These are phyloP conservation scores for Colletotrichum godetiae DNA, from an alignment of 2,329 filamentous ascomycete species.

Conservation along the genomic window DNA sequence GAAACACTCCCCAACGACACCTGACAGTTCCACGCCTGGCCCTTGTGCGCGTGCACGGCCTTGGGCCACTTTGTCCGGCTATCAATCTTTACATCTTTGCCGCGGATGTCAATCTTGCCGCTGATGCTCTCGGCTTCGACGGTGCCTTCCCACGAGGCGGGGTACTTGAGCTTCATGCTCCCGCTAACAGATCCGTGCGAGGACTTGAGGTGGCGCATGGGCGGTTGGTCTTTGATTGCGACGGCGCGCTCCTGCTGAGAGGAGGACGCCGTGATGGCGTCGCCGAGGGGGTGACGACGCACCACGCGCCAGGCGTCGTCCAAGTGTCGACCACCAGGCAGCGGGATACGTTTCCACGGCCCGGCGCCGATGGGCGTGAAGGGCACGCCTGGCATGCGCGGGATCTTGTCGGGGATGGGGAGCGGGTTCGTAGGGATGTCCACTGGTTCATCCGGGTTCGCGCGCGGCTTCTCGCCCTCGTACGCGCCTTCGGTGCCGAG, in stretches of 20 bases:
- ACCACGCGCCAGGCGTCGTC: constrained; percentile 4
- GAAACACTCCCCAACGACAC: constrained; percentile 8
- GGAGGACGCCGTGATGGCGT: not conserved
- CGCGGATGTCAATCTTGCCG: constrained; percentile 52
- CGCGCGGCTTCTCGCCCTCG: constrained; percentile 20
- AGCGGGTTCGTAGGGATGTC: constrained; percentile 35
- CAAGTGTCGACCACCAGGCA: constrained; percentile 10
- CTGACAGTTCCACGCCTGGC: constrained; percentile 28
- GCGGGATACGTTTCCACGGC: constrained; percentile 37
- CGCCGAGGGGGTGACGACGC: not conserved
- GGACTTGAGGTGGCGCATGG: constrained; percentile 51
- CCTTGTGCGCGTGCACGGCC: constrained; percentile 43
- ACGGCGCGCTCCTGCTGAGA: not conserved
- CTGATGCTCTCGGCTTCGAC: constrained; percentile 53
- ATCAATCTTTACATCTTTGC: constrained; percentile 54
- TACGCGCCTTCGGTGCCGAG: constrained; percentile 23
- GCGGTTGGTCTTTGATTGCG: constrained; percentile 25
- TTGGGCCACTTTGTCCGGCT: constrained; percentile 49
- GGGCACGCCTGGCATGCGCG: constrained; percentile 18
- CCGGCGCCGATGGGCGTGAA: constrained; percentile 31
- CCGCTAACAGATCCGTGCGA: constrained; percentile 59
- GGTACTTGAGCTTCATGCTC: constrained; percentile 55
- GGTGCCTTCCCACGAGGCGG: constrained; percentile 60
- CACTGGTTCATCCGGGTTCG: constrained; percentile 32
- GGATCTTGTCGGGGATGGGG: constrained; percentile 18